phyloP scores from a whole-genome alignment of 176 grass and related monocot species.

The Ananas comosus region DNA sequence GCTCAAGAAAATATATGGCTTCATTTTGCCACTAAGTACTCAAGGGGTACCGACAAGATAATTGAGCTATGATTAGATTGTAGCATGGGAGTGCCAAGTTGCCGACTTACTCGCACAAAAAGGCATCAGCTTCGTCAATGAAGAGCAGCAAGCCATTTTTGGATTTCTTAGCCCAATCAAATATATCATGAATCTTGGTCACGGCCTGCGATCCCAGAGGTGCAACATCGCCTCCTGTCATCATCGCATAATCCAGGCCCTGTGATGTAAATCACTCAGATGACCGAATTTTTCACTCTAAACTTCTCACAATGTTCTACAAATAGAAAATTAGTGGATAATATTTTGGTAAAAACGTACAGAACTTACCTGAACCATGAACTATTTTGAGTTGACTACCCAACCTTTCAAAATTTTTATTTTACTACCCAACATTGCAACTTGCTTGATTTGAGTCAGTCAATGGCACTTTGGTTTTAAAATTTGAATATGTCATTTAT shows the following conservation, averaged over 20 bases:
- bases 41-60: neutral
- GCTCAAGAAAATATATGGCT: too few species aligned
- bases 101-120: constrained; percentile 91
- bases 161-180: constrained; percentile 95
- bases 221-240: constrained; percentile 92
- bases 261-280: constrained; percentile 18
- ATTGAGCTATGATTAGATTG: neutral
- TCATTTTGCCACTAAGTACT: too few species aligned
- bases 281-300: neutral
- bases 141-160: constrained; percentile 78
- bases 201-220: constrained; percentile 81
- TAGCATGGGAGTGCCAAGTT: constrained; percentile 9
- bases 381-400: too few species aligned
- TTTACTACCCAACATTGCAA: too few species aligned
- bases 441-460: too few species aligned
- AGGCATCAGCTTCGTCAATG: constrained; percentile 95
- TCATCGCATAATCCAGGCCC: constrained; percentile 95
- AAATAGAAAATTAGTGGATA: too few species aligned
- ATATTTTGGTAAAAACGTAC: too few species aligned
- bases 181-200: constrained; percentile 96
- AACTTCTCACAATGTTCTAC: too few species aligned
- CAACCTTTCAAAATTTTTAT: too few species aligned
- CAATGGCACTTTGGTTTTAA: too few species aligned
- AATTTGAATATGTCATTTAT: too few species aligned
- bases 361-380: too few species aligned